Evolutionary conservation across 192 early-diverging fungal genomes (phyloP).

Genomic region (Podila clonocystis): DNA sequence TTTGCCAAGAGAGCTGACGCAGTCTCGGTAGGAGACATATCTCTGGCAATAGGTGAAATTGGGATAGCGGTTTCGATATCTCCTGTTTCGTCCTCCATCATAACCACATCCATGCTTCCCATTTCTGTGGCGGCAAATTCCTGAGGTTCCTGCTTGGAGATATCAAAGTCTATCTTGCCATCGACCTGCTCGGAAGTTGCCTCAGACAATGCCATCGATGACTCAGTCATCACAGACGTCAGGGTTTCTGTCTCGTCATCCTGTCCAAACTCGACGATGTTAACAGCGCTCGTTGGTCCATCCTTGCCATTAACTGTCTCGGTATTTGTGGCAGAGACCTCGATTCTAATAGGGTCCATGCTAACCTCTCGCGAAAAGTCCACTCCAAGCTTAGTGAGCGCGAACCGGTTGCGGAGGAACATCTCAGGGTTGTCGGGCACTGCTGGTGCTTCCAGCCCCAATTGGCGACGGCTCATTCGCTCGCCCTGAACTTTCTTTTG

Average conservation of each 20-base stretch:
- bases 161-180: not conserved
- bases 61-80: not conserved
- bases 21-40: not conserved
- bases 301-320: not conserved
- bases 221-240: not conserved
- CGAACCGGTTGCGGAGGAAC: constrained; percentile 22
- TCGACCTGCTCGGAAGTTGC: not conserved
- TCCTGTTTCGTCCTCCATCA: not conserved
- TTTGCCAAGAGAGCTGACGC: too few relatives aligned
- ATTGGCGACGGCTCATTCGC: constrained; percentile 31
- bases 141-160: not conserved
- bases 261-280: not conserved
- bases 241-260: not conserved
- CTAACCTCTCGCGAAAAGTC: constrained; percentile 1
- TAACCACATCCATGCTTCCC: not conserved
- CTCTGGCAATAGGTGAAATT: not conserved
- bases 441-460: constrained; percentile 41
- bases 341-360: not conserved
- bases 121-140: too few relatives aligned
- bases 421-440: constrained; percentile 40
- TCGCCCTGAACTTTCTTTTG: constrained; percentile 26
- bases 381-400: not conserved
- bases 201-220: not conserved
- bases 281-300: not conserved
- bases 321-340: not conserved